Evolutionary conservation across 139 green algal genomes (phyloP), one percentile per base, ranked within the genome.

Genomic region (Auxenochlorella pyrenoidosa): DNA sequence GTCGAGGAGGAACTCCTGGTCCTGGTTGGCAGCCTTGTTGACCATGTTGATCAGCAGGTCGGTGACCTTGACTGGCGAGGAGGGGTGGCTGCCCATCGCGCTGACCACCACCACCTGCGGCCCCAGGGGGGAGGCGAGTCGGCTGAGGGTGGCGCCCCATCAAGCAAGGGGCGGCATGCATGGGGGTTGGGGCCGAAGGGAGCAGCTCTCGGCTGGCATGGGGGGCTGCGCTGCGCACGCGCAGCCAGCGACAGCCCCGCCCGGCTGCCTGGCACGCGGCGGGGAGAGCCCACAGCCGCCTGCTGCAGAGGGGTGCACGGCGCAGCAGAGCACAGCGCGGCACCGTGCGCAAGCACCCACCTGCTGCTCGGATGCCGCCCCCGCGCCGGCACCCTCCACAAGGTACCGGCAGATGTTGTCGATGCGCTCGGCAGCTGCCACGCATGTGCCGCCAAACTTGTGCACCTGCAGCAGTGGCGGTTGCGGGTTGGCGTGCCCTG

Each of bases 401-500:
- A 98, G 87, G 51, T 98, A 91, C 70, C 96, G 66, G 58, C 94
- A 95, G 36, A 94, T 95, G 18, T 94, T 93, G 18, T 70, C 81
- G 75, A 99, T 98, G 51, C 97, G 92, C 72, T 98, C 94, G 1
- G 96, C 90, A 12, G 89, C 93, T 5, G 95, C 96, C 87, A 99
- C 96, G 93, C 97, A 99, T 21, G 97, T 99, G 44, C 97, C 97
- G 44, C 97, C 97, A 83, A 99, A 99, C 90, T 99, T 99, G 91
- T 99, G 97, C 36, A 97, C 91, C 88, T 94, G 88, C 22, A 47
- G 51, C 21, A 6, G 79, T 21, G 59, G 36, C 19, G 72, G 5
- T 2, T 22, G 54, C 54, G 22, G 54, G 15, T 4, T 24, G 54
- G 54, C 47, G 47, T 12, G n/a, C n/a, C n/a, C n/a, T n/a, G n/a